These are phyloP conservation scores for Hanseniaspora lindneri DNA, from an alignment of 805 yeast species.

Conservation along the genomic window DNA sequence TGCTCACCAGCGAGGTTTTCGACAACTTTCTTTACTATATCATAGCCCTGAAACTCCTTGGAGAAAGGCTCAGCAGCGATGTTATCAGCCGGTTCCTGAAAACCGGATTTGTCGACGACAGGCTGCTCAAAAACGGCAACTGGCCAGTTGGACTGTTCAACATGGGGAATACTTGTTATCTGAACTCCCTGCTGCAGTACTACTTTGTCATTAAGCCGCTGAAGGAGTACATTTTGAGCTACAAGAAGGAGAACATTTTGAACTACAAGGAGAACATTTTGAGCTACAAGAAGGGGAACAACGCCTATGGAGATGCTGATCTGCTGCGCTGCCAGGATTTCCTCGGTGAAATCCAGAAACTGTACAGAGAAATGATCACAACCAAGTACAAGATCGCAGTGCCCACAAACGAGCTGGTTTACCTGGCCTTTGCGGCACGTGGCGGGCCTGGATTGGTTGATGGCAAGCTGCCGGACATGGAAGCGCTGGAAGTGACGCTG, in stretches of 20 bases:
- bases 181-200: constrained; percentile 81
- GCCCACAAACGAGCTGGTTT: constrained; percentile 77
- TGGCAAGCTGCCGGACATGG: constrained; percentile 23
- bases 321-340: constrained; percentile 74
- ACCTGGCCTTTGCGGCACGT: constrained; percentile 63
- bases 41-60: not conserved
- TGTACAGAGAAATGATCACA: constrained; percentile 60
- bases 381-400: constrained; percentile 53
- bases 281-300: constrained; percentile 44
- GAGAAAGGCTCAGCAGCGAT: constrained; percentile 22
- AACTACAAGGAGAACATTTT: constrained; percentile 54
- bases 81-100: constrained; percentile 45
- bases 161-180: constrained; percentile 90
- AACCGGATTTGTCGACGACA: constrained; percentile 52
- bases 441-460: constrained; percentile 10
- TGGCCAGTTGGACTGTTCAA: constrained; percentile 91
- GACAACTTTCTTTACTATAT: constrained; percentile 7
- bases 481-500: constrained; percentile 60
- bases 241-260: constrained; percentile 52
- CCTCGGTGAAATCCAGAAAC: constrained; percentile 53
- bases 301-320: too few relatives aligned
- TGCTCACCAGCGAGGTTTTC: not conserved
- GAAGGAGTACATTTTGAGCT: constrained; percentile 50
- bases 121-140: constrained; percentile 46
- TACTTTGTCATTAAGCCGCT: constrained; percentile 79